A percentile compares a stretch with the other conserved stretches of the same genome.
These are phyloP conservation scores for Breynia disticha DNA, from an alignment of 441 rosid genomes.

Conservation along the genomic window DNA sequence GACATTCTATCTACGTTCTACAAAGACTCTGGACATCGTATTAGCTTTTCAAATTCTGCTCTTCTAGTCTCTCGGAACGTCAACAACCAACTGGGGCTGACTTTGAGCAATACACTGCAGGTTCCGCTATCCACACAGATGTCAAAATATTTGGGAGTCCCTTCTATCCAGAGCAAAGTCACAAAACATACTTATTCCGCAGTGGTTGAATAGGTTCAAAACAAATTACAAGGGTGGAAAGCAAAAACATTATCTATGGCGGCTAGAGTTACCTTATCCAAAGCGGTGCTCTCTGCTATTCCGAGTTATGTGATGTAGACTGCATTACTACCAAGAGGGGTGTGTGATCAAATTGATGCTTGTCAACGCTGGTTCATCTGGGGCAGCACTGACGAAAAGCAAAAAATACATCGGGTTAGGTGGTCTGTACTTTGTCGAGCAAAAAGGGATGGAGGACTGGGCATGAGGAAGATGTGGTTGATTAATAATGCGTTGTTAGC, in stretches of 20 bases:
- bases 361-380: too few relatives aligned
- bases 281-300: neutral
- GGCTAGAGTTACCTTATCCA: neutral
- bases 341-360: too few relatives aligned
- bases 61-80: neutral
- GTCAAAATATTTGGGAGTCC: constrained; percentile 5
- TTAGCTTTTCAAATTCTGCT: neutral
- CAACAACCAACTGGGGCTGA: neutral
- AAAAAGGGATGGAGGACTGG: too few relatives aligned
- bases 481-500: too few relatives aligned
- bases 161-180: neutral
- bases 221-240: neutral
- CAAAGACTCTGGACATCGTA: neutral
- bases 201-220: neutral
- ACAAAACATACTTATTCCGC: neutral
- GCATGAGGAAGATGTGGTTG: too few relatives aligned
- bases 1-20: neutral
- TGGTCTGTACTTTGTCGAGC: too few relatives aligned
- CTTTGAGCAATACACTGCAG: neutral
- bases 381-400: too few relatives aligned
- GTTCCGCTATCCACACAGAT: neutral
- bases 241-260: neutral
- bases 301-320: neutral
- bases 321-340: neutral
- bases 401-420: too few relatives aligned